These are phyloP conservation scores for Amaranthus tricolor DNA, from an alignment of 179 eudicot species.

Conservation along the genomic window DNA sequence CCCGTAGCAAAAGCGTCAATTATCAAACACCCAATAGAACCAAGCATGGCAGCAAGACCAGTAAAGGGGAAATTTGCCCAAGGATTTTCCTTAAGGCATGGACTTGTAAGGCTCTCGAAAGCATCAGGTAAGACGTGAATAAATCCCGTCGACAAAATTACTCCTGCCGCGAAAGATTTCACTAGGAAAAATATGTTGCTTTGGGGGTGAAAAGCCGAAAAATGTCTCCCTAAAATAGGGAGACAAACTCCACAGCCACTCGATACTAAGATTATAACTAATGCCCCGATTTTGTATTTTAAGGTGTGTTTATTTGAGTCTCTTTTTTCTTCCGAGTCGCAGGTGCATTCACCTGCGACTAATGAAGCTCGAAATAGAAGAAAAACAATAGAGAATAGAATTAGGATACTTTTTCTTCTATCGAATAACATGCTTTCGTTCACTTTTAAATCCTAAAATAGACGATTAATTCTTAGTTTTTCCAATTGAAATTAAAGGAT, in stretches of 20 bases:
- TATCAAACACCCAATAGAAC: constrained; percentile 58
- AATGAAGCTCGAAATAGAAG: not conserved
- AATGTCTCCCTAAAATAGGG: constrained; percentile 36
- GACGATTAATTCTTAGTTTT: too few relatives aligned
- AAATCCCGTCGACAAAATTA: constrained; percentile 60
- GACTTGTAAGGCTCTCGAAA: constrained; percentile 41
- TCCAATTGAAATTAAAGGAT: too few relatives aligned
- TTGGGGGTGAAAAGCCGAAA: constrained; percentile 42
- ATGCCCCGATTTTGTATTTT: constrained; percentile 24
- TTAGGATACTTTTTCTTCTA: not conserved
- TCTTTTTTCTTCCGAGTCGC: not conserved
- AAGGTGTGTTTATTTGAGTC: not conserved
- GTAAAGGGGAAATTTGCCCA: constrained; percentile 61
- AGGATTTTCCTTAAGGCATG: constrained; percentile 40
- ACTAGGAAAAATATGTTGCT: constrained; percentile 55
- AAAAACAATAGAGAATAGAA: not conserved
- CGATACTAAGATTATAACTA: constrained; percentile 36
- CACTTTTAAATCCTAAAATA: too few relatives aligned
- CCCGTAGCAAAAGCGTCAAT: constrained; percentile 60
- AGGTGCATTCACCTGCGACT: constrained; percentile 16
- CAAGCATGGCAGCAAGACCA: constrained; percentile 57
- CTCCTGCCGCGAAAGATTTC: constrained; percentile 78
- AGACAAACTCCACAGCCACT: constrained; percentile 57
- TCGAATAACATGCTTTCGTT: not conserved
- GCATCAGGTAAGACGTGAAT: constrained; percentile 71